A percentile compares a stretch with the other conserved stretches of the same genome.
These are phyloP conservation scores for Trypanosoma grayi DNA, from an alignment of 208 protist genomes.

Conservation along the genomic window DNA sequence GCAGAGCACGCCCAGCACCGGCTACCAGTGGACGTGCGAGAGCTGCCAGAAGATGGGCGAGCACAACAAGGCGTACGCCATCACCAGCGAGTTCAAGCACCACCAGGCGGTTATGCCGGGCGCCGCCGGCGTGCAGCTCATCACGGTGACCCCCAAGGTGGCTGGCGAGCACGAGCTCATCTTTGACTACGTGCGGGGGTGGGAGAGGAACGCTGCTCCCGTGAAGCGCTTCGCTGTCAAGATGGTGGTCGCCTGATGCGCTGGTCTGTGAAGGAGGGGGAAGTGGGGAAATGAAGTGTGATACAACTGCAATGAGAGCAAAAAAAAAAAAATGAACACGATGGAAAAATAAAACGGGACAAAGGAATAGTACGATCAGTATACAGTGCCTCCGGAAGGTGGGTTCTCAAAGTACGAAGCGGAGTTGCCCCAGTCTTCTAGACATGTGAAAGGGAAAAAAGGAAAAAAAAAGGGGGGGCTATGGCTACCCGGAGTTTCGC, in stretches of 20 bases:
- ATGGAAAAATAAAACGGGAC: background rate
- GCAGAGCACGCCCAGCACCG: constrained; percentile 64
- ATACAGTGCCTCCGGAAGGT: background rate
- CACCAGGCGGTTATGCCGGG: constrained; percentile 26
- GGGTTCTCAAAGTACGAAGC: too few relatives aligned
- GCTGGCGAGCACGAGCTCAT: constrained; percentile 34
- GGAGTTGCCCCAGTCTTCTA: background rate
- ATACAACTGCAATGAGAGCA: background rate
- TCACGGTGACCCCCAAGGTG: constrained; percentile 22
- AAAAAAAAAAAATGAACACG: background rate
- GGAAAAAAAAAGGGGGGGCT: constrained; percentile 3
- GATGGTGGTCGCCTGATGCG: constrained; percentile 9
- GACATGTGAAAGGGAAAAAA: background rate
- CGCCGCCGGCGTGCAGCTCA: constrained; percentile 31
- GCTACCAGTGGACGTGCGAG: constrained; percentile 54
- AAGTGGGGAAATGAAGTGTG: background rate
- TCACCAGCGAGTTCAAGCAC: constrained; percentile 5
- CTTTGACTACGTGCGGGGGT: constrained; percentile 50
- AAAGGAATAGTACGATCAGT: background rate
- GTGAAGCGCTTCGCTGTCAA: constrained; percentile 42
- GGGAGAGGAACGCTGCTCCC: constrained; percentile 22
- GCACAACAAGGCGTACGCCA: constrained; percentile 25
- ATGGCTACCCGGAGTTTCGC: background rate
- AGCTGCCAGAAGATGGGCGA: constrained; percentile 18
- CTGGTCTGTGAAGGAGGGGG: constrained; percentile 3